Evolutionary conservation across 169 alveolate species (phyloP), one percentile per base, ranked within the genome.

Genomic region (Plasmodium vinckei): DNA sequence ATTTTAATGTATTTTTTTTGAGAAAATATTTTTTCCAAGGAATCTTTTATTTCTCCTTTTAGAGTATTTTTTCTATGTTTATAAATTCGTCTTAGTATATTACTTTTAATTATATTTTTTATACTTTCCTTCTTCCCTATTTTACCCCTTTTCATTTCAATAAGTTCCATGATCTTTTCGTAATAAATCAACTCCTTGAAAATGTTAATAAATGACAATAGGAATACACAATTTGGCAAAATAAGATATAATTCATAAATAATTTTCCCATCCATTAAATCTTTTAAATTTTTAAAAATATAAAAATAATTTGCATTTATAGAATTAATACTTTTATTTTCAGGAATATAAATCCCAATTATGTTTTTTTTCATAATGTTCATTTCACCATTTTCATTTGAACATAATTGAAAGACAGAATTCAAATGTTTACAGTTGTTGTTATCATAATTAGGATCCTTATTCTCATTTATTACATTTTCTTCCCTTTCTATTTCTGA

Each of bases 321-420:
- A n/a, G 89, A 79, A 70, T 65, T 46, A 27, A 65, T 79, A 70
- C 46, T 65, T 46, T n/a, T 79, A 65, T 79, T 21, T 25, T 9
- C 19, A 60, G 89, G 89, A 65, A 79, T 56, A 25, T 79, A 79
- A 65, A 79, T 79, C 10, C 89, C 89, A 13, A 79, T 57, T 15
- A 79, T 54, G 51, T 79, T 79, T 59, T 59, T 79, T 64, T 65
- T 53, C 89, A 79, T 67, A 63, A 79, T 54, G 15, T n/a, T 79
- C 57, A 54, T 79, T 6, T 79, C 17, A 15, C 60, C 71, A 53
- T 77, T 15, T 51, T 79, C 89, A 65, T 79, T 51, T 6, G 89
- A 79, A 44, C 89, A 79, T 9, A 65, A 79, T 49, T 79, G 65
- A 67, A 79, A 79, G 47, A 79, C 73, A 63, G 47, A 27, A 39